A percentile compares a stretch with the other conserved stretches of the same genome.
phyloP scores from a whole-genome alignment of 768 basidiomycete genomes.

The Lentinula detonsa region DNA sequence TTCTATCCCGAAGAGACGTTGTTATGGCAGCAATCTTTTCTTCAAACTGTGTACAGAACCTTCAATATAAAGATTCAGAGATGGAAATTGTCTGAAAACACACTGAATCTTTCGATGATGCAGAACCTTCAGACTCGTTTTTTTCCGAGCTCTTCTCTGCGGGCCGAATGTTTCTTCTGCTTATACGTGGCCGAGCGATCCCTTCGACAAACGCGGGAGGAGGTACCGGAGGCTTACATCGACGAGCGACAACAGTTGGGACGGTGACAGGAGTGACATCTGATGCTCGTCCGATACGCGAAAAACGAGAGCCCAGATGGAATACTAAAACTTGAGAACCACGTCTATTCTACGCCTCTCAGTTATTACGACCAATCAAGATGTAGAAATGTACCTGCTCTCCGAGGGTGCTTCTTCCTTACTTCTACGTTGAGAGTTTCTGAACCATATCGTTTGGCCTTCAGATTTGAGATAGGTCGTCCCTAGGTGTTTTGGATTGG shows the following conservation, averaged over 20 bases:
- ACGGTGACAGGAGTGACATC: slow-evolving; percentile 68
- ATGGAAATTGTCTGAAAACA: slow-evolving; percentile 15
- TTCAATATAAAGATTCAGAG: background rate
- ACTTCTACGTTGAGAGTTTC: slow-evolving; percentile 54
- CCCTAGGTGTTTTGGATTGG: slow-evolving; percentile 76
- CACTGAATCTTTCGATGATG: slow-evolving; percentile 59
- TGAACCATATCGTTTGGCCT: slow-evolving; percentile 64
- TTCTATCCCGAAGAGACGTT: slow-evolving; percentile 70
- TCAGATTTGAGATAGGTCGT: slow-evolving; percentile 78
- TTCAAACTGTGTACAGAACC: slow-evolving; percentile 49
- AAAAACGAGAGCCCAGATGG: slow-evolving; percentile 69
- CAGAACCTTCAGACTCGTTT: slow-evolving; percentile 46
- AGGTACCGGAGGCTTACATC: slow-evolving; percentile 40
- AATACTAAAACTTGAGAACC: slow-evolving; percentile 77
- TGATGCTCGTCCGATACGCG: slow-evolving; percentile 72
- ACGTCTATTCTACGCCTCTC: slow-evolving; percentile 30
- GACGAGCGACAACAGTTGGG: slow-evolving; percentile 71
- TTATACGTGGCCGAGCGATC: slow-evolving; percentile 50
- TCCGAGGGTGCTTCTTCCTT: slow-evolving; percentile 45
- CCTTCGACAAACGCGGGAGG: slow-evolving; percentile 37
- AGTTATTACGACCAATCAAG: slow-evolving; percentile 18
- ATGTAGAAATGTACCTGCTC: slow-evolving; percentile 32
- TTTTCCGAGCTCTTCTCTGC: slow-evolving; percentile 22
- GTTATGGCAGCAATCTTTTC: slow-evolving; percentile 69
- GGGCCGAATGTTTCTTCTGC: slow-evolving; percentile 14